Percentiles rank a stretch among this genome's conserved stretches.
Evolutionary conservation across 2,329 filamentous ascomycete genomes (phyloP).

Genomic region (Fusarium denticulatum): DNA sequence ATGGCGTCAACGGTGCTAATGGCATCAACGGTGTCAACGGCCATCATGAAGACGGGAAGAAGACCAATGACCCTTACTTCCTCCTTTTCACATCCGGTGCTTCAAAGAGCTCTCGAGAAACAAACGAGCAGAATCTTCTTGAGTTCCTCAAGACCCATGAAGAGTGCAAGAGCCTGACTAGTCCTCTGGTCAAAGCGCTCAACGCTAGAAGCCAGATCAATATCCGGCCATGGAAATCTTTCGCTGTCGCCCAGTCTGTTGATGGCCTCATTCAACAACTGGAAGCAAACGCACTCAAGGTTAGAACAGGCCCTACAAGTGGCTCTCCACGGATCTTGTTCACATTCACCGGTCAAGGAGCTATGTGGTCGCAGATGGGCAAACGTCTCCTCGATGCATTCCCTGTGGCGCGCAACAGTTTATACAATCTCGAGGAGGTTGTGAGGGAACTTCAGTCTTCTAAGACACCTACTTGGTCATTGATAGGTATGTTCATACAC

Average conservation of each 20-base stretch:
- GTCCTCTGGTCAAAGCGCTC: conserved; percentile 27
- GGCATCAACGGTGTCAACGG: not conserved
- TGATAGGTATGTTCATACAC: conserved; percentile 7
- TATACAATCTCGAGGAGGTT: conserved; percentile 24
- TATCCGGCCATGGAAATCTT: conserved; percentile 37
- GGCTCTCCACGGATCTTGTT: conserved; percentile 15
- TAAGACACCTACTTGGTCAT: conserved; percentile 11
- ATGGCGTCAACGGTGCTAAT: not conserved
- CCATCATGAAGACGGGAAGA: not conserved
- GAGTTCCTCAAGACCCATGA: conserved; percentile 28
- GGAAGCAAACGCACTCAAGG: conserved; percentile 30
- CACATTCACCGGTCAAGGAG: conserved; percentile 34
- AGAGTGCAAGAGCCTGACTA: conserved; percentile 20
- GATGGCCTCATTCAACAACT: conserved; percentile 30
- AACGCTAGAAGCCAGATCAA: conserved; percentile 36
- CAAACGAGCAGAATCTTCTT: conserved; percentile 21
- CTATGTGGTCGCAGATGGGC: conserved; percentile 39
- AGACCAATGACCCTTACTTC: conserved; percentile 5
- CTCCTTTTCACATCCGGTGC: conserved; percentile 35
- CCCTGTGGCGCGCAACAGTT: conserved; percentile 34
- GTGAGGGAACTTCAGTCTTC: conserved; percentile 22
- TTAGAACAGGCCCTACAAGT: conserved; percentile 11
- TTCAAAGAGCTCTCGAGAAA: conserved; percentile 29
- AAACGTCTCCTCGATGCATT: conserved; percentile 35
- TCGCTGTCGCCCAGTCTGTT: conserved; percentile 33